Percentiles rank a stretch among this genome's conserved stretches.
phyloP scores from a whole-genome alignment of 2,329 filamentous ascomycete species.

The Beauveria medogensis region DNA sequence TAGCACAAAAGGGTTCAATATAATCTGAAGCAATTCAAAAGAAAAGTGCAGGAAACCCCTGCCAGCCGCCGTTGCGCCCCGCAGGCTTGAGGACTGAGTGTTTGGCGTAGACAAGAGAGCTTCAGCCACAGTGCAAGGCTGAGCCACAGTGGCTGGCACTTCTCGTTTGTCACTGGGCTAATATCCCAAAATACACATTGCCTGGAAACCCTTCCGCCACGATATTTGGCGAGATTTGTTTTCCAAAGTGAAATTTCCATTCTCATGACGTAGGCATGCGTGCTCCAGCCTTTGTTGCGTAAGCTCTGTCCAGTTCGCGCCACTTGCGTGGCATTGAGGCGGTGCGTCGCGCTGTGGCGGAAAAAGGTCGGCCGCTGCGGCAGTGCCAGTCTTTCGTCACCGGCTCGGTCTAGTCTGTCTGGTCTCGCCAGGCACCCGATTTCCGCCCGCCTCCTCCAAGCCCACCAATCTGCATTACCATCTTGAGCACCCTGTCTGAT shows the following conservation, averaged over 20 bases:
- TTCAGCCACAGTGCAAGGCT: neutral
- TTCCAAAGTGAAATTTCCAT: neutral
- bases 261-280: neutral
- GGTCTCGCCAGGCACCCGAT: conserved; percentile 9
- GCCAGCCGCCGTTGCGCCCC: neutral
- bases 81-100: no score
- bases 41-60: neutral
- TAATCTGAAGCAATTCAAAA: neutral
- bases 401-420: neutral
- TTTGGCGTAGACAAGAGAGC: neutral
- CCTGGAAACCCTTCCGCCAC: no score
- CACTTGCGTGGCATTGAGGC: conserved; percentile 12
- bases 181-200: no score
- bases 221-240: neutral
- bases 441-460: conserved; percentile 4
- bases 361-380: conserved; percentile 5
- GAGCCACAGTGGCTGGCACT: neutral
- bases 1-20: neutral
- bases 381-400: conserved; percentile 9
- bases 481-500: neutral
- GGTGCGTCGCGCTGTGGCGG: conserved; percentile 9
- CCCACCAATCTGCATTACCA: conserved; percentile 6
- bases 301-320: conserved; percentile 4
- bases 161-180: no score
- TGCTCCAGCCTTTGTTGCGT: conserved; percentile 1